Evolutionary conservation across 768 basidiomycete species (phyloP), one percentile per base, ranked within the genome.

Genomic region (Kwoniella bestiolae): DNA sequence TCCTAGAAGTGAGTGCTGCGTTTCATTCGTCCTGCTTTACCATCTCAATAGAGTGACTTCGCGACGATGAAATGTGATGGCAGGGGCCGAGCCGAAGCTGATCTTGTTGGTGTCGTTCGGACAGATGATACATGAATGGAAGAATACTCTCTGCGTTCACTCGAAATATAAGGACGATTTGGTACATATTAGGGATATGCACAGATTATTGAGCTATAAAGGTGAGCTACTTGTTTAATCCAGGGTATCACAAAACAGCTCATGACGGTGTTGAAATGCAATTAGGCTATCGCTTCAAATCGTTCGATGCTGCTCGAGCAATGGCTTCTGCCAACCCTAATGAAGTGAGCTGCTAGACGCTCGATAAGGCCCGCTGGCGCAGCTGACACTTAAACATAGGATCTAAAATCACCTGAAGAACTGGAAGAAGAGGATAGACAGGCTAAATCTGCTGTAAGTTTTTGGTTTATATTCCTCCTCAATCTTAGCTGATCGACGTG

Each of bases 131-230:
- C 87, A 95, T 69, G 84, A 85, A 53, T 99, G 96, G 96, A 96
- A 94, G 83, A 92, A 94, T 77, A 89, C 89, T 2, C 91, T 99
- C 49, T 98, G 95, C 76, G 77, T 84, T 0, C 89, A 91, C 32
- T 91, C 90, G 50, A 88, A 94, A 78, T 94, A 92, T 88, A 92
- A 91, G 79, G 96, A 98, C 64, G 95, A 98, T 81, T 83, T 99
- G 51, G 92, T 91, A 8, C 97, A 98, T 75, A 96, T 99, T 64
- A 82, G 95, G 71, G 96, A 99, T 82, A 99, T 99, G 96, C 92
- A 97, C 80, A 84, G 95, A 25, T 80, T 99, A 59, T 81, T 99
- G 71, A 90, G 88, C 5, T 97, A 94, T 86, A 99, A 98, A 79
- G 96, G 95, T 68, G 88, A 88, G 69, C 32, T 51, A 2, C 49